Conservation (phyloP, 2,329 filamentous ascomycete genomes). For the Diaporthe citriasiana region DNA sequence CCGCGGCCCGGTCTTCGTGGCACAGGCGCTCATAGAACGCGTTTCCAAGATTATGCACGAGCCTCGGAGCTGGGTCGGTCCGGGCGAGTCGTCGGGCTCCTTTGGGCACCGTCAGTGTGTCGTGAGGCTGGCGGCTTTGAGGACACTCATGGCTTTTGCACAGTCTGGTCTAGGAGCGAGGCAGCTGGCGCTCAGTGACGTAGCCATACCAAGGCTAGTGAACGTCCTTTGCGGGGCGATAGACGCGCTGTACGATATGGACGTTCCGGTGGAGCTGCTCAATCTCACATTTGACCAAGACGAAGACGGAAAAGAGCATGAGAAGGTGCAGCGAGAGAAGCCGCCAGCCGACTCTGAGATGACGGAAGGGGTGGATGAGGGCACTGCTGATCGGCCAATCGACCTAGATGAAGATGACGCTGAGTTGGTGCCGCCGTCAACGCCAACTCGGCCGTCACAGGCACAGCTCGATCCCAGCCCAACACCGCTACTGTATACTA, state of each 20-base stretch:
- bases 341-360: background rate
- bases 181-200: constrained; percentile 77
- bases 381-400: constrained; percentile 14
- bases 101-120: constrained; percentile 56
- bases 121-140: constrained; percentile 63
- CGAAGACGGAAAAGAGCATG: background rate
- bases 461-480: constrained; percentile 40
- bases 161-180: constrained; percentile 72
- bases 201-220: constrained; percentile 81
- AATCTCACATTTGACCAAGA: background rate
- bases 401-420: constrained; percentile 33
- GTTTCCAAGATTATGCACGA: constrained; percentile 75
- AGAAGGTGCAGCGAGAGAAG: background rate
- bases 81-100: constrained; percentile 44
- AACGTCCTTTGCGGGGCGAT: constrained; percentile 75
- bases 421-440: background rate
- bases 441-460: background rate
- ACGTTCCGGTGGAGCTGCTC: constrained; percentile 53
- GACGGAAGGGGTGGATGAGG: constrained; percentile 31
- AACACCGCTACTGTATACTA: constrained; percentile 55
- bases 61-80: constrained; percentile 60
- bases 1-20: constrained; percentile 59
- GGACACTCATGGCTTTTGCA: constrained; percentile 72
- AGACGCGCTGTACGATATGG: constrained; percentile 78
- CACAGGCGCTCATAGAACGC: constrained; percentile 68